phyloP scores from a whole-genome alignment of 2,329 filamentous ascomycete species.

The Huntiella savannae region DNA sequence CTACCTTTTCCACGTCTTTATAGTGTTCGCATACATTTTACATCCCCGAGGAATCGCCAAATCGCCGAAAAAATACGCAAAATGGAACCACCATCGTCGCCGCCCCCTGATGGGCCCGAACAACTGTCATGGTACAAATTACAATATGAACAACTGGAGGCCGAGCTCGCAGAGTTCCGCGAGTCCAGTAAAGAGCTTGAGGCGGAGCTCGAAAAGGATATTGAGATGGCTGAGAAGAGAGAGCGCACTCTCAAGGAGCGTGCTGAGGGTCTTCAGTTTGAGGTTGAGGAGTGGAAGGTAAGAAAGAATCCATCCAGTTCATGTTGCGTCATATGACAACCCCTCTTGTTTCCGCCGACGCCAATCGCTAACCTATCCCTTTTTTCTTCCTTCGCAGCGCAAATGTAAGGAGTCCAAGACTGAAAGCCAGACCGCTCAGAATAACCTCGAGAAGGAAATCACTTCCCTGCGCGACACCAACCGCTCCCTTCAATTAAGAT shows the following conservation, averaged over 20 bases:
- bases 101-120: conserved; percentile 44
- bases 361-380: conserved; percentile 4
- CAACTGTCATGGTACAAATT: conserved; percentile 86
- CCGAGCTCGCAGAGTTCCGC: conserved; percentile 84
- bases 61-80: conserved; percentile 18
- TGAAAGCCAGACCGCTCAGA: conserved; percentile 72
- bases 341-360: conserved; percentile 1
- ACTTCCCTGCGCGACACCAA: conserved; percentile 74
- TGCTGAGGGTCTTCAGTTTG: conserved; percentile 64
- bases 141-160: conserved; percentile 83
- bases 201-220: conserved; percentile 84
- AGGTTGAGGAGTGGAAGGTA: conserved; percentile 98
- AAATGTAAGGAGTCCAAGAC: conserved; percentile 92
- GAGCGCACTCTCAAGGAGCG: conserved; percentile 74
- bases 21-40: background rate
- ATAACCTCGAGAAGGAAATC: conserved; percentile 81
- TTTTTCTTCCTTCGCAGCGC: conserved; percentile 33
- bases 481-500: conserved; percentile 58
- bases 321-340: background rate
- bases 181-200: conserved; percentile 87
- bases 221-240: conserved; percentile 85
- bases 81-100: conserved; percentile 44
- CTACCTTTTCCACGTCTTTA: background rate
- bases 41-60: conserved; percentile 6
- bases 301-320: conserved; percentile 15